Conservation (phyloP, 306 rosid species). For the Cucurbita pepo region DNA sequence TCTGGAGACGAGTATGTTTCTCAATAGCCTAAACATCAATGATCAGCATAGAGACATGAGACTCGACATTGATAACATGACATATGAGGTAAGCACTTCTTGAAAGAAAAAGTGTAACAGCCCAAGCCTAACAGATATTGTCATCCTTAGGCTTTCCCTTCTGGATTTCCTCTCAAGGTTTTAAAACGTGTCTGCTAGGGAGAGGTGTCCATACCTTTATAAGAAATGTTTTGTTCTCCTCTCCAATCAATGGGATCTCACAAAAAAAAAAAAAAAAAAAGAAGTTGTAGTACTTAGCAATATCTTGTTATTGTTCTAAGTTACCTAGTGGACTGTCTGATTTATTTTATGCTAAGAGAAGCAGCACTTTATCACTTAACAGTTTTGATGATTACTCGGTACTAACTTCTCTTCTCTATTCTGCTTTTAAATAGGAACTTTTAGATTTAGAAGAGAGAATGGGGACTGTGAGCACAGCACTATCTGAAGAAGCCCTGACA, state of each 20-base stretch:
- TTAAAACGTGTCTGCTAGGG: too few species aligned
- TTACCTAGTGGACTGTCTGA: background rate
- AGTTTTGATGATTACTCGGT: background rate
- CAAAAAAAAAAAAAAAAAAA: background rate
- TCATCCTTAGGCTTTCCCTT: too few species aligned
- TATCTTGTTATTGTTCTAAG: background rate
- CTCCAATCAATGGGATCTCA: too few species aligned
- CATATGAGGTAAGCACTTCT: constrained; percentile 71
- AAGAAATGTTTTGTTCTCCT: too few species aligned
- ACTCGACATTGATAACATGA: constrained; percentile 91
- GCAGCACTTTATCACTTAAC: background rate
- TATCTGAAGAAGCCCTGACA: constrained; percentile 60
- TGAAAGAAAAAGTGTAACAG: background rate
- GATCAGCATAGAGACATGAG: constrained; percentile 98
- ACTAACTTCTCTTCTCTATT: background rate
- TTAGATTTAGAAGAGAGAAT: constrained; percentile 89
- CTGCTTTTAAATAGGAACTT: constrained; percentile 45
- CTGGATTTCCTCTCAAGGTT: too few species aligned
- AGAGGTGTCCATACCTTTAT: too few species aligned
- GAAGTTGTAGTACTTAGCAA: background rate
- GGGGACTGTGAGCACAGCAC: constrained; percentile 94
- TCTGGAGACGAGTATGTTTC: constrained; percentile 73
- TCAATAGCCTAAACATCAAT: constrained; percentile 52
- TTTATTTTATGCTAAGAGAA: background rate
- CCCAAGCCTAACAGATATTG: too few species aligned